Conservation (phyloP, 2,329 filamentous ascomycete genomes). For the Fusarium nanum region DNA sequence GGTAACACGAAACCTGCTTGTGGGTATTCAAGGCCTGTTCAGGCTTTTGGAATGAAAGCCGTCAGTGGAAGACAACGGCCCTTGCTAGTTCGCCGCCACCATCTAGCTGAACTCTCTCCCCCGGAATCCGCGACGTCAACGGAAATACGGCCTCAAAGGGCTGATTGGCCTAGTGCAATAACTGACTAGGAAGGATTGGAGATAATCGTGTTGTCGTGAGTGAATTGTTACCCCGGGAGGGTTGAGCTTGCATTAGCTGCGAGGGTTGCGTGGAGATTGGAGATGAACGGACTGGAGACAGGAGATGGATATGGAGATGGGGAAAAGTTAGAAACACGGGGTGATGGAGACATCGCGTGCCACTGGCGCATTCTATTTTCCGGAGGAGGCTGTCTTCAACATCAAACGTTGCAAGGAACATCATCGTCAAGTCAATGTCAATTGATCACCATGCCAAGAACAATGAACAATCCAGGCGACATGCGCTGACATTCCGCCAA, state of each 20-base stretch:
- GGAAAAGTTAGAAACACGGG: conserved; percentile 1
- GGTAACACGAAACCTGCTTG: neutral
- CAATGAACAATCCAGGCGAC: neutral
- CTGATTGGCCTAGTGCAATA: conserved; percentile 17
- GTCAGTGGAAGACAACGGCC: neutral
- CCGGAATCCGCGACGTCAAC: conserved; percentile 1
- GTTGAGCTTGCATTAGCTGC: conserved; percentile 22
- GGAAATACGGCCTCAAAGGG: conserved; percentile 5
- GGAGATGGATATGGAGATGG: conserved; percentile 10
- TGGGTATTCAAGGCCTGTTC: conserved; percentile 16
- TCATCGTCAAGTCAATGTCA: neutral
- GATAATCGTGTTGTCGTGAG: neutral
- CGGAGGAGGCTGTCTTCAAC: neutral
- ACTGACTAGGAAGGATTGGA: neutral
- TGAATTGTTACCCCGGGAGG: conserved; percentile 23
- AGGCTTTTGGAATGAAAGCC: conserved; percentile 3
- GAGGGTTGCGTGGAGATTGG: conserved; percentile 8
- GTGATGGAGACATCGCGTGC: neutral
- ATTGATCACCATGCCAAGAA: neutral
- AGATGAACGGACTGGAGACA: neutral
- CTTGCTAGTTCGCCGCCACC: conserved; percentile 5
- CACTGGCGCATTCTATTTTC: neutral
- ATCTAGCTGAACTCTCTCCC: conserved; percentile 17
- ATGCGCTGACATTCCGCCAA: conserved; percentile 8
- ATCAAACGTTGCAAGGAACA: neutral